These are phyloP conservation scores for Vitis riparia DNA, from an alignment of 164 flowering plant genomes.

Conservation along the genomic window DNA sequence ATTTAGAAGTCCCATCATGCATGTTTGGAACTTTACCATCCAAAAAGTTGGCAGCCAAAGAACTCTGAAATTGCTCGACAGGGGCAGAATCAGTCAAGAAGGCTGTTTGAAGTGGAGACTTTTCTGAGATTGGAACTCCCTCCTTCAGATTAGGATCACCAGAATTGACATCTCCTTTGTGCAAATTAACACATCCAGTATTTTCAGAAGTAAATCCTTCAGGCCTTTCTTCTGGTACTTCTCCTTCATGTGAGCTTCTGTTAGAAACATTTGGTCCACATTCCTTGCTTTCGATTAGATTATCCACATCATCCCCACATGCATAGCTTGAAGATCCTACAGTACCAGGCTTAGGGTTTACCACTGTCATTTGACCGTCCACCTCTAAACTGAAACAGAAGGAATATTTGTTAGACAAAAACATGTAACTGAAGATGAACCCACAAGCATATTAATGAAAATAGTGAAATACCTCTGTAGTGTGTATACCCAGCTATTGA, in stretches of 20 bases:
- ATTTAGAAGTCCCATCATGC: constrained; percentile 18
- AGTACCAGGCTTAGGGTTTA: constrained; percentile 16
- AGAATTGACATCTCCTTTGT: constrained; percentile 15
- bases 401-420: constrained; percentile 17
- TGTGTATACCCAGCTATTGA: constrained; percentile 72
- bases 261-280: constrained; percentile 17
- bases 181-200: constrained; percentile 10
- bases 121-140: constrained; percentile 12
- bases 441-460: constrained; percentile 2
- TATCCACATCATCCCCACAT: constrained; percentile 1
- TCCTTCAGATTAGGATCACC: constrained; percentile 15
- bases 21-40: constrained; percentile 13
- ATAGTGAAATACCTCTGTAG: constrained; percentile 57
- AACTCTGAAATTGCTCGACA: constrained; percentile 13
- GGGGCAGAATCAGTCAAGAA: constrained; percentile 13
- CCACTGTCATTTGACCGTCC: constrained; percentile 31
- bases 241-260: constrained; percentile 16
- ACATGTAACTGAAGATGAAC: constrained; percentile 4
- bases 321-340: constrained; percentile 13
- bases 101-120: constrained; percentile 16
- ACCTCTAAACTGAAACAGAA: constrained; percentile 64
- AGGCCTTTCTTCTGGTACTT: constrained; percentile 19
- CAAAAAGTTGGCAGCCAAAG: constrained; percentile 15
- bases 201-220: constrained; percentile 11
- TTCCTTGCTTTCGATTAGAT: constrained; percentile 20